Conservation (phyloP, 2,329 filamentous ascomycete species). For the Zalaria sp. region DNA sequence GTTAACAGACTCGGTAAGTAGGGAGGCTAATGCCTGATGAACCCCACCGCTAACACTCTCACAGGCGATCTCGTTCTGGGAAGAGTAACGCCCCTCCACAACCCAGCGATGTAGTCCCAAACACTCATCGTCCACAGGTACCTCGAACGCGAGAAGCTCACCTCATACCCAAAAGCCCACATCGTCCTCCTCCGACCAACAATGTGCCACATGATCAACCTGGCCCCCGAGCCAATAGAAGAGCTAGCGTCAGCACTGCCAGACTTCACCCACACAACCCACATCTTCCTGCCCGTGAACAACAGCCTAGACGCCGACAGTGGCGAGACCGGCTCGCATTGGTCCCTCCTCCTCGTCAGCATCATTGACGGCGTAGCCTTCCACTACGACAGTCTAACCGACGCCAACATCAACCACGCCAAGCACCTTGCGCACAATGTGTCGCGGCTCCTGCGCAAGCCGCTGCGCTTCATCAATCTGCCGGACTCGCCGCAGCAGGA, state of each 20-base stretch:
- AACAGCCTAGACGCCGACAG: slow-evolving; percentile 62
- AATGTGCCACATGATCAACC: slow-evolving; percentile 85
- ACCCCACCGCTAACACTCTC: neutral
- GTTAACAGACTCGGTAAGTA: slow-evolving; percentile 82
- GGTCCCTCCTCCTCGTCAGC: slow-evolving; percentile 83
- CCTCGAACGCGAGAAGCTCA: slow-evolving; percentile 78
- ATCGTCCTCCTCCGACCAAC: slow-evolving; percentile 84
- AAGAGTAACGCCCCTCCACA: slow-evolving; percentile 41
- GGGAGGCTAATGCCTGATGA: no score
- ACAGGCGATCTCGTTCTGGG: slow-evolving; percentile 92
- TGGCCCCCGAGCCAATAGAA: slow-evolving; percentile 42
- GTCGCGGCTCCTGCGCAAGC: slow-evolving; percentile 49
- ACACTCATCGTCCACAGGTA: slow-evolving; percentile 35
- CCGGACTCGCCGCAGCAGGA: slow-evolving; percentile 80
- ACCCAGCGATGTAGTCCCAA: neutral
- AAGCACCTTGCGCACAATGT: slow-evolving; percentile 56
- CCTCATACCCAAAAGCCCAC: slow-evolving; percentile 63
- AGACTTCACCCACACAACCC: slow-evolving; percentile 65
- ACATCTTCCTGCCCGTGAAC: slow-evolving; percentile 93
- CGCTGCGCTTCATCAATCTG: slow-evolving; percentile 64
- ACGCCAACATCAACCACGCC: slow-evolving; percentile 63
- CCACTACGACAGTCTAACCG: slow-evolving; percentile 82
- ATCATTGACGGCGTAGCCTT: slow-evolving; percentile 83
- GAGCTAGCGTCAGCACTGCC: slow-evolving; percentile 56
- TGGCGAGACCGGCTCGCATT: slow-evolving; percentile 86